Base-by-base conservation (phyloP, 2,329 filamentous ascomycete genomes). In the Penicillium sumatraense region DNA sequence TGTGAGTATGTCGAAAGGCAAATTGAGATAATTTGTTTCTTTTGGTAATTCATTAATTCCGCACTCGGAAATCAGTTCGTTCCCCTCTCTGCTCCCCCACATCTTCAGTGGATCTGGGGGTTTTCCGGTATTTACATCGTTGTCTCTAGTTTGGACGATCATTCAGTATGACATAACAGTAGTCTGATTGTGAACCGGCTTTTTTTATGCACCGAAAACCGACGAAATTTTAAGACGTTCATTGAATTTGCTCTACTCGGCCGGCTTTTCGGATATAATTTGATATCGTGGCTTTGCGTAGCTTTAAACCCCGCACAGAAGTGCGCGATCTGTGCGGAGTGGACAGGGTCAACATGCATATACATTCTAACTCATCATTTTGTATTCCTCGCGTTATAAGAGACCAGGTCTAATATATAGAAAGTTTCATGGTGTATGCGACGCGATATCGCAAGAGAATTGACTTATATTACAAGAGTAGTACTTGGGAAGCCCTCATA, bases 51-150 rank as follows among this genome's bases (percentile, higher is more conserved):
- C 5, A 44, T 21, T 20, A 23, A 24, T 27, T 46, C 29, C 29
- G 41, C 41, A 27, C 27, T 40, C 16, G 4, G 20, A 16, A 40
- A 8, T 1, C 14, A 20, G 10, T 5, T 20, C 11, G n/a, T 23
- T 31, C 38, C 26, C 31, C 51, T 33, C 47, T 8, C 13, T 42
- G 42, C 21, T 46, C 42, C 49, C 13, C 51, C 55, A 45, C 54
- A 53, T 41, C 9, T 9, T 3, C 10, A 46, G 51, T 53, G 45
- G 54, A 58, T 48, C 49, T 10, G 55, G 54, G 57, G 51, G 33
- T 42, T 56, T 58, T 47, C 55, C 58, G 47, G 44, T 51, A 26
- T 13, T 46, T 29, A 14, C 16, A 20, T n/a, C n/a, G n/a, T n/a
- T n/a, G n/a, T n/a, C n/a, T n/a, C n/a, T 31, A 49, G 16, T 31